phyloP scores from a whole-genome alignment of 768 basidiomycete genomes.

The Clavaria fumosa region DNA sequence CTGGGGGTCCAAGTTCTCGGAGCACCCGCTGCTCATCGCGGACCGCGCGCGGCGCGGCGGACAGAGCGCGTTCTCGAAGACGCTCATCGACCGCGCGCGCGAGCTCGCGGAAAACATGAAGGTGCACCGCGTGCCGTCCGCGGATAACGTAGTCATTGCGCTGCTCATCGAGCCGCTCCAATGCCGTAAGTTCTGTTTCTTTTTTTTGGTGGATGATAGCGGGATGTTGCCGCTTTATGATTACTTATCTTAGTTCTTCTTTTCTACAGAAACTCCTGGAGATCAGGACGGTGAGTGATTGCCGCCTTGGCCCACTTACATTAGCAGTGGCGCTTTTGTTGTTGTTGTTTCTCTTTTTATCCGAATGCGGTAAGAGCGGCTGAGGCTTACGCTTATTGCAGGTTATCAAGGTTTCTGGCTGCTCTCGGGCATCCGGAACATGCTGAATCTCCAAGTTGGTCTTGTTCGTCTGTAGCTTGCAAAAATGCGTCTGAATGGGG shows the following conservation, averaged over 20 bases:
- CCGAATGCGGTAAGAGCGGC: no score
- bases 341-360: no score
- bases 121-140: constrained; percentile 63
- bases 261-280: constrained; percentile 47
- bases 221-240: no score
- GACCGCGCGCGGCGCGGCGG: constrained; percentile 58
- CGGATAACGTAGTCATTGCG: constrained; percentile 72
- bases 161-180: constrained; percentile 74
- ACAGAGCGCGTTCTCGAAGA: constrained; percentile 64
- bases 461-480: constrained; percentile 8
- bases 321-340: no score
- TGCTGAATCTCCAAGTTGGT: constrained; percentile 59
- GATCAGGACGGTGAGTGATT: constrained; percentile 45
- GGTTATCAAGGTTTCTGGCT: constrained; percentile 83
- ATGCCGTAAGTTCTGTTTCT: constrained; percentile 50
- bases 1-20: constrained; percentile 89
- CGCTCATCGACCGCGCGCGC: constrained; percentile 65
- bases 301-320: no score
- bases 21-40: constrained; percentile 68
- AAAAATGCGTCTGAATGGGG: constrained; percentile 1
- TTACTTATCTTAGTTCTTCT: no score
- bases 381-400: constrained; percentile 18
- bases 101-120: constrained; percentile 80
- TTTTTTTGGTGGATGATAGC: constrained; percentile 1
- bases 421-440: constrained; percentile 57